Conservation (phyloP, 192 early-diverging fungal genomes). For the Coemansia sp. region DNA sequence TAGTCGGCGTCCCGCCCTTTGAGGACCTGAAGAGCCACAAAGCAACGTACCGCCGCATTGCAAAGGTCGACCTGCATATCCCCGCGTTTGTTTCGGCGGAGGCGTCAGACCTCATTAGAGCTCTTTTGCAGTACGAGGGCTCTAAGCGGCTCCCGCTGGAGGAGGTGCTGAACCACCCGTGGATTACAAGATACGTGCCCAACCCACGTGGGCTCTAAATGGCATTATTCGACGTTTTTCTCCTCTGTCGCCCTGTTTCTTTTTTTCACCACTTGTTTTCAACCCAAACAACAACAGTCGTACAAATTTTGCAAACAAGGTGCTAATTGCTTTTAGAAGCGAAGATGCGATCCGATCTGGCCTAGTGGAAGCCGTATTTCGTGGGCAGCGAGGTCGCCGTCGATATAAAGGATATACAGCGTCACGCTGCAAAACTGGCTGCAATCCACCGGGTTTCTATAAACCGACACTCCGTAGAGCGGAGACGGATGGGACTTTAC, state of each 20-base stretch:
- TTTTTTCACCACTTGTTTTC: not conserved
- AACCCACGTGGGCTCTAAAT: slow-evolving; percentile 19
- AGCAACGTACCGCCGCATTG: slow-evolving; percentile 80
- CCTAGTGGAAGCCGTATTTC: slow-evolving; percentile 17
- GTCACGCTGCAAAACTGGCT: slow-evolving; percentile 2
- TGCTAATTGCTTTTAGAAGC: not conserved
- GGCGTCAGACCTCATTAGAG: slow-evolving; percentile 82
- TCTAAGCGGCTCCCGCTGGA: slow-evolving; percentile 69
- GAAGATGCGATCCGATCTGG: not conserved
- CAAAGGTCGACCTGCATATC: slow-evolving; percentile 78
- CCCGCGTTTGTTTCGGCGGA: slow-evolving; percentile 75
- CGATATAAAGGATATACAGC: slow-evolving; percentile 24
- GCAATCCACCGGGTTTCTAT: slow-evolving; percentile 22
- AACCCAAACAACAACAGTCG: not conserved
- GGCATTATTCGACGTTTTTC: not conserved
- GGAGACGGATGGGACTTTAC: slow-evolving; percentile 9
- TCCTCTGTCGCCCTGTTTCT: not conserved
- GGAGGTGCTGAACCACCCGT: slow-evolving; percentile 81
- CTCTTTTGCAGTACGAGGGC: slow-evolving; percentile 71
- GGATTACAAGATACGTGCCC: slow-evolving; percentile 49
- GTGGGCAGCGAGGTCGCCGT: slow-evolving; percentile 28
- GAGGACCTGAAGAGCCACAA: slow-evolving; percentile 68
- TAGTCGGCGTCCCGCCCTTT: slow-evolving; percentile 91
- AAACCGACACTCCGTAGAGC: slow-evolving; percentile 39
- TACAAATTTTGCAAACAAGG: not conserved